Conservation (phyloP, 2,329 filamentous ascomycete genomes). For the Geosmithia flava region DNA sequence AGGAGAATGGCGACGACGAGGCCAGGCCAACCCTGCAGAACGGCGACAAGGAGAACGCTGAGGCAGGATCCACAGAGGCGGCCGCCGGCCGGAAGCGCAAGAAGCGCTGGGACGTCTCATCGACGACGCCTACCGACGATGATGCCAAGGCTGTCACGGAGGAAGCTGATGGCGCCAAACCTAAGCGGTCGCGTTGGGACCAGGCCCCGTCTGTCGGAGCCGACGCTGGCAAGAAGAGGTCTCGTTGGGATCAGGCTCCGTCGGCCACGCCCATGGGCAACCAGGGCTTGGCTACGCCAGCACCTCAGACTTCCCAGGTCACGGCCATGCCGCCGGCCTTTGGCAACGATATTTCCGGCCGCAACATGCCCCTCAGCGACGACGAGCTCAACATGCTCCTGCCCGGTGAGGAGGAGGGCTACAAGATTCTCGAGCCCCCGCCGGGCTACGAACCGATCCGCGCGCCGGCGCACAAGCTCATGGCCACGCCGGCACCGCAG, state of each 20-base stretch:
- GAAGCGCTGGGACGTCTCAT: constrained; percentile 81
- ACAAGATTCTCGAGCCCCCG: constrained; percentile 82
- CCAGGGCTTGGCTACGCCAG: constrained; percentile 64
- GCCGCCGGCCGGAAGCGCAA: constrained; percentile 68
- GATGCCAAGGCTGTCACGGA: constrained; percentile 38
- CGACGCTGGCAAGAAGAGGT: constrained; percentile 60
- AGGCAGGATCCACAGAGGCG: constrained; percentile 55
- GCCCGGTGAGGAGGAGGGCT: constrained; percentile 78
- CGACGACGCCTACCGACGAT: constrained; percentile 41
- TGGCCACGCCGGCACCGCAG: constrained; percentile 61
- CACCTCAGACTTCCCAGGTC: constrained; percentile 53
- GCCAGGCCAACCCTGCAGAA: constrained; percentile 67
- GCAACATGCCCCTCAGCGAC: constrained; percentile 76
- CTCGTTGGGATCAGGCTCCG: constrained; percentile 86
- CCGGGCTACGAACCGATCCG: constrained; percentile 82
- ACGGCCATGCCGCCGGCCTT: constrained; percentile 47
- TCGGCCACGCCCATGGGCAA: constrained; percentile 64
- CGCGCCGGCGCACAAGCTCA: constrained; percentile 62
- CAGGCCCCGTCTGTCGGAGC: constrained; percentile 55
- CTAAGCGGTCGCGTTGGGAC: constrained; percentile 80
- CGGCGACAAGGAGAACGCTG: constrained; percentile 60
- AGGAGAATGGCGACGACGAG: constrained; percentile 45
- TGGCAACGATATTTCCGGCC: constrained; percentile 67
- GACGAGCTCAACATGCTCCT: constrained; percentile 90
- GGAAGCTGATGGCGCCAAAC: constrained; percentile 39